Evolutionary conservation across 1,284 basidiomycete genomes (phyloP).

Genomic region (Marasmius oreades): DNA sequence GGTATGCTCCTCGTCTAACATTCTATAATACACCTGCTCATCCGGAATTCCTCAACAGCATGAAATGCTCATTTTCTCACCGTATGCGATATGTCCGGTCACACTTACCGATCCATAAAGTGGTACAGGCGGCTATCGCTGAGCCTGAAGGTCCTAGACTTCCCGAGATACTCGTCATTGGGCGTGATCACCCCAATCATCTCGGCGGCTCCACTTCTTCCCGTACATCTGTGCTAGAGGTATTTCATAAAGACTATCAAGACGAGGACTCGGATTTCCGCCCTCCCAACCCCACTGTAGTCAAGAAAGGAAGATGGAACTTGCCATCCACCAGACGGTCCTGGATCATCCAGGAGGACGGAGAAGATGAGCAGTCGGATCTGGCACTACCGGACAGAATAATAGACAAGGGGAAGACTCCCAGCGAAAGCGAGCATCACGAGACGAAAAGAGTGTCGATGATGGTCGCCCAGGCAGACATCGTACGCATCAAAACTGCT

Average conservation of each 20-base stretch:
- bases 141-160: background rate
- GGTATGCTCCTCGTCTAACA: slow-evolving; percentile 23
- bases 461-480: too few species aligned
- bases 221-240: background rate
- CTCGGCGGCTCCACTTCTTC: background rate
- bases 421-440: background rate
- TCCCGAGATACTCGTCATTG: background rate
- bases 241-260: background rate
- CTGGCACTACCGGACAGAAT: background rate
- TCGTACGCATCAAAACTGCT: too few species aligned
- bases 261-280: background rate
- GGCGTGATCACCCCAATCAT: background rate
- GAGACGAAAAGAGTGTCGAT: too few species aligned
- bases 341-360: background rate
- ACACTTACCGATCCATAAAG: slow-evolving; percentile 5
- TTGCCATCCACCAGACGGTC: background rate
- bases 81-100: slow-evolving; percentile 9
- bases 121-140: slow-evolving; percentile 1
- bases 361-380: background rate
- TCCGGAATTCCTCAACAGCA: background rate
- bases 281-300: background rate
- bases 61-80: slow-evolving; percentile 9
- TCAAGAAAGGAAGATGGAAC: background rate
- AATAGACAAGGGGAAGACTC: background rate
- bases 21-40: background rate